Evolutionary conservation across 2,329 filamentous ascomycete species (phyloP).

Genomic region (Diaporthe sp.): DNA sequence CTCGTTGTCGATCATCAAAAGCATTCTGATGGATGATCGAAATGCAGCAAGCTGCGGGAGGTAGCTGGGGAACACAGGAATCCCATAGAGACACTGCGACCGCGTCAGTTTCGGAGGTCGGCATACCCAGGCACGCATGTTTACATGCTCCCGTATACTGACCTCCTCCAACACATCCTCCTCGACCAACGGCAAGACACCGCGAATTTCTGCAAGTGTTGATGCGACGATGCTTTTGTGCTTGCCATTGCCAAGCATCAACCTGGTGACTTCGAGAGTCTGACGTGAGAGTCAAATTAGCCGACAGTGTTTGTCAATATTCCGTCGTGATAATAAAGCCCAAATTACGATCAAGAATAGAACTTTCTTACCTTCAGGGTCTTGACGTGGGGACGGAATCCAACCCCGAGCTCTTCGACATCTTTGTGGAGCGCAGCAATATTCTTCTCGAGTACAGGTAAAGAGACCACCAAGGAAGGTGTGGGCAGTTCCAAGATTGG

Average conservation of each 20-base stretch:
- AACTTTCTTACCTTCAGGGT: not conserved
- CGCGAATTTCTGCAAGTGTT: not conserved
- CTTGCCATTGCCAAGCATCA: not conserved
- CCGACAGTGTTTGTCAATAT: no score
- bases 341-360: fast-evolving
- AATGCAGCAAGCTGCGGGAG: not conserved
- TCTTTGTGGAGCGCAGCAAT: not conserved
- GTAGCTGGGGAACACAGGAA: not conserved
- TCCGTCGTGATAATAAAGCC: not conserved
- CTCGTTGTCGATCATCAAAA: not conserved
- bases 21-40: not conserved
- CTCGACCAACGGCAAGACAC: not conserved
- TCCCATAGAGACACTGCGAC: not conserved
- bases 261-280: not conserved
- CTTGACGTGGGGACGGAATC: not conserved
- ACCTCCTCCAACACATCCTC: not conserved
- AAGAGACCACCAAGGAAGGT: not conserved
- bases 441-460: not conserved
- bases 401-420: not conserved
- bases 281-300: no score
- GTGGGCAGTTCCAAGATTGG: not conserved
- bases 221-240: not conserved
- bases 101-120: not conserved
- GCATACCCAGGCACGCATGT: not conserved
- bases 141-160: not conserved